These are phyloP conservation scores for Thalassia testudinum DNA, from an alignment of 116 monocot species.

Conservation along the genomic window DNA sequence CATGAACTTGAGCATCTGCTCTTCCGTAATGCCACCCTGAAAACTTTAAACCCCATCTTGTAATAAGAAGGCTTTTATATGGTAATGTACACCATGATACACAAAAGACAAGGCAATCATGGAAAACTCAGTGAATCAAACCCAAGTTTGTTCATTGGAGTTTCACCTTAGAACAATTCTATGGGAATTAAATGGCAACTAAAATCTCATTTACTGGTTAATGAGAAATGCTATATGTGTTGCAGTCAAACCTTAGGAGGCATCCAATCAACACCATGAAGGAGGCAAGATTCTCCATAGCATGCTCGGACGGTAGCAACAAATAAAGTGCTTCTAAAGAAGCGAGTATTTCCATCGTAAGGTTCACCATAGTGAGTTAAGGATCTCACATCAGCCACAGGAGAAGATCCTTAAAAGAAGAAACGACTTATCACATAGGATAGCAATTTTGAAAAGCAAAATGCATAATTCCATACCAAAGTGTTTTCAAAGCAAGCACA, in stretches of 20 bases:
- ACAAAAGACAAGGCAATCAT: no score
- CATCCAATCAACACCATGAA: slow-evolving; percentile 99
- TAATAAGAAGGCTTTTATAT: no score
- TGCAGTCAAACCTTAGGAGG: slow-evolving; percentile 67
- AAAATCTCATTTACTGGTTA: no score
- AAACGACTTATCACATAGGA: not conserved
- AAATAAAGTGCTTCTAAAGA: slow-evolving; percentile 87
- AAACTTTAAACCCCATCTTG: slow-evolving; percentile 26
- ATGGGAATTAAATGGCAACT: no score
- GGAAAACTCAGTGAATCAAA: no score
- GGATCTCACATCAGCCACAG: slow-evolving; percentile 82
- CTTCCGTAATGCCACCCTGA: slow-evolving; percentile 97
- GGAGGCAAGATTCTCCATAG: slow-evolving; percentile 83
- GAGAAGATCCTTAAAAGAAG: slow-evolving; percentile 34
- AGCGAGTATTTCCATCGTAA: slow-evolving; percentile 97
- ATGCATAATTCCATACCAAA: no score
- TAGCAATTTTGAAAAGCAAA: not conserved
- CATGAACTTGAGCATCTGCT: slow-evolving; percentile 88
- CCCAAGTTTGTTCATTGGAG: no score
- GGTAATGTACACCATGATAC: no score
- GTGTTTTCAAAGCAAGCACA: no score
- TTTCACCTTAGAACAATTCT: no score
- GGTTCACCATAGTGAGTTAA: slow-evolving; percentile 98
- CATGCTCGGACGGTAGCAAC: slow-evolving; percentile 95
- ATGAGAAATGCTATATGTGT: not conserved